Conservation (phyloP, 176 grass and related monocot species). For the Alloteropsis semialata region DNA sequence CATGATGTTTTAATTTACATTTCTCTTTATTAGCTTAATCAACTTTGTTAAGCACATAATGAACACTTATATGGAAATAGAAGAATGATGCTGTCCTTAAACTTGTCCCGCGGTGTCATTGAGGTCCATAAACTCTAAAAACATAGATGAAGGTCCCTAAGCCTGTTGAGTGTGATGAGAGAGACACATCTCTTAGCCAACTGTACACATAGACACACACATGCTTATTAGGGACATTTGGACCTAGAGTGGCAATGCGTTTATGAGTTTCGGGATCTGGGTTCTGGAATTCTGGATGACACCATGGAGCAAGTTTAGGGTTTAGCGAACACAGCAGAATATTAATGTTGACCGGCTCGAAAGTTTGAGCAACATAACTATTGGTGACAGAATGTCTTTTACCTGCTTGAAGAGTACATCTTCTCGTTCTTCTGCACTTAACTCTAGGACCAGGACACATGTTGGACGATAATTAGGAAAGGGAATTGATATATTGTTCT, state of each 20-base stretch:
- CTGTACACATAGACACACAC: neutral
- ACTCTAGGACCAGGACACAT: constrained; percentile 57
- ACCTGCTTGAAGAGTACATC: constrained; percentile 96
- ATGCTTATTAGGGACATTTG: neutral
- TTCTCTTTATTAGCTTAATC: constrained; percentile 1
- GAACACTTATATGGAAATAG: neutral
- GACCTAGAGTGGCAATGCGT: neutral
- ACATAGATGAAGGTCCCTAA: neutral
- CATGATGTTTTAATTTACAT: constrained; percentile 16
- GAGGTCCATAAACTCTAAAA: neutral
- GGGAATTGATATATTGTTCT: neutral
- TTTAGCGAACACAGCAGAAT: neutral
- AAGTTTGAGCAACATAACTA: neutral
- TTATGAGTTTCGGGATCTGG: neutral
- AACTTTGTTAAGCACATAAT: neutral
- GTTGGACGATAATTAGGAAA: constrained; percentile 7
- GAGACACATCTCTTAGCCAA: neutral
- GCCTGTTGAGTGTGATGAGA: neutral
- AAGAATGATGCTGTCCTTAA: neutral
- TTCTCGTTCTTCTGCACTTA: constrained; percentile 78
- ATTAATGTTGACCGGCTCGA: neutral
- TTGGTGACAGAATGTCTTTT: neutral
- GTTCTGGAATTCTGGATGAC: neutral
- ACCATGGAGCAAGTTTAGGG: neutral
- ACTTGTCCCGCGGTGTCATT: neutral